Evolutionary conservation across 495 filamentous ascomycete genomes (phyloP).

Genomic region (Aspergillus cavernicola): DNA sequence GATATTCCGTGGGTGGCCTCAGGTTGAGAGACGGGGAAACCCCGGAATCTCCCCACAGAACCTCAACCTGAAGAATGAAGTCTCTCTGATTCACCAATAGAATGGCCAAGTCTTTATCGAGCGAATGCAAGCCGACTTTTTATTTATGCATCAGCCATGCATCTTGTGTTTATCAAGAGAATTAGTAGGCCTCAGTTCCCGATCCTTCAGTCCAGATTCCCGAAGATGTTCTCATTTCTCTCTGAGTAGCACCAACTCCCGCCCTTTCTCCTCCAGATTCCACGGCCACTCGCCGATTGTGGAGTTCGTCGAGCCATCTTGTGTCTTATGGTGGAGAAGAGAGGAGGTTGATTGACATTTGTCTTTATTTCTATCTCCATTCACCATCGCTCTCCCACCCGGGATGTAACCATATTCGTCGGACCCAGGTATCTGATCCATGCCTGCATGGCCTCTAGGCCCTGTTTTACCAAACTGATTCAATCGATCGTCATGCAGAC

Average conservation of each 20-base stretch:
- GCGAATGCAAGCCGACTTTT: neutral
- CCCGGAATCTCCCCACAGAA: neutral
- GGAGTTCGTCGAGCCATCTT: neutral
- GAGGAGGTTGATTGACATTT: neutral
- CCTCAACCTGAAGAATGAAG: neutral
- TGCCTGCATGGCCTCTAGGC: neutral
- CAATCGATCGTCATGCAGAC: conserved; percentile 3
- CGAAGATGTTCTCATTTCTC: neutral
- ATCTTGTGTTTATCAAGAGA: no score
- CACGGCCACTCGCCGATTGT: neutral
- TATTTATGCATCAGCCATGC: no score
- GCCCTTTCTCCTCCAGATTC: neutral
- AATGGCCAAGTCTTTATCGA: neutral
- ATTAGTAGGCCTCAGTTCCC: no score
- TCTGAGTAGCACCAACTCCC: neutral
- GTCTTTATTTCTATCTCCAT: neutral
- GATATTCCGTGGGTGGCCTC: neutral
- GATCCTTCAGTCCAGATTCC: neutral
- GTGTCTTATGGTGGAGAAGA: neutral
- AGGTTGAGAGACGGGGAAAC: neutral
- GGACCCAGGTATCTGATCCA: neutral
- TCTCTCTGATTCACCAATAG: neutral
- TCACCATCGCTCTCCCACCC: neutral
- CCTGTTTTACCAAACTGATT: neutral
- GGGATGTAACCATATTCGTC: neutral